Evolutionary conservation across 2,329 filamentous ascomycete species (phyloP).

Genomic region (Exophiala mesophila): DNA sequence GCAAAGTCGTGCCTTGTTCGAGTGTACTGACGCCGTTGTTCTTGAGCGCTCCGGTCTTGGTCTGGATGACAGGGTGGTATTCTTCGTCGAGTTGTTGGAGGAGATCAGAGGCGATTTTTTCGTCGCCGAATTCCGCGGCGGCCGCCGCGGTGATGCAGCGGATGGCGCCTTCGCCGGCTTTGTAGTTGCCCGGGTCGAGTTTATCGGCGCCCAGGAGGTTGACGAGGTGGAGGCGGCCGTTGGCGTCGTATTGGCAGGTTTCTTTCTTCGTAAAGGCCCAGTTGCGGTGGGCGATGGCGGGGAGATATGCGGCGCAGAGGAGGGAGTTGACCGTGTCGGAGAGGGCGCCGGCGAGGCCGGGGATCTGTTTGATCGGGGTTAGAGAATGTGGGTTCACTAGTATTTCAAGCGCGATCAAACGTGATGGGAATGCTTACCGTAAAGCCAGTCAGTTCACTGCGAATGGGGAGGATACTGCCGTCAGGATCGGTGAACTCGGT

Average conservation of each 20-base stretch:
- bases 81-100: slow-evolving; percentile 18
- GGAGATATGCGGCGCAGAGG: slow-evolving; percentile 19
- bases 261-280: slow-evolving; percentile 21
- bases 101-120: slow-evolving; percentile 8
- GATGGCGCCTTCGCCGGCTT: slow-evolving; percentile 14
- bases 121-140: slow-evolving; percentile 19
- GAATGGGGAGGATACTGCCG: slow-evolving; percentile 19
- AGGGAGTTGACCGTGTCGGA: slow-evolving; percentile 18
- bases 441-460: slow-evolving; percentile 18
- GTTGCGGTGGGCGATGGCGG: slow-evolving; percentile 20
- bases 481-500: slow-evolving; percentile 16
- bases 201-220: slow-evolving; percentile 21
- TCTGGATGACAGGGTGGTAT: slow-evolving; percentile 14
- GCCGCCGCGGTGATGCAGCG: slow-evolving; percentile 10
- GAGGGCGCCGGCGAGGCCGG: slow-evolving; percentile 16
- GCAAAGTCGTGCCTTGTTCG: slow-evolving; percentile 5
- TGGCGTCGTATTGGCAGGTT: slow-evolving; percentile 10
- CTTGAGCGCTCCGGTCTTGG: slow-evolving; percentile 11
- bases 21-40: slow-evolving; percentile 15
- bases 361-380: slow-evolving; percentile 13
- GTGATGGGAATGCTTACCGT: slow-evolving; percentile 9
- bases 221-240: slow-evolving; percentile 10
- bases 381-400: too few species aligned
- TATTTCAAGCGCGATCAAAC: neutral
- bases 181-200: slow-evolving; percentile 22